Conservation (phyloP, 176 grass and related monocot genomes). For the Tillandsia leiboldiana region DNA sequence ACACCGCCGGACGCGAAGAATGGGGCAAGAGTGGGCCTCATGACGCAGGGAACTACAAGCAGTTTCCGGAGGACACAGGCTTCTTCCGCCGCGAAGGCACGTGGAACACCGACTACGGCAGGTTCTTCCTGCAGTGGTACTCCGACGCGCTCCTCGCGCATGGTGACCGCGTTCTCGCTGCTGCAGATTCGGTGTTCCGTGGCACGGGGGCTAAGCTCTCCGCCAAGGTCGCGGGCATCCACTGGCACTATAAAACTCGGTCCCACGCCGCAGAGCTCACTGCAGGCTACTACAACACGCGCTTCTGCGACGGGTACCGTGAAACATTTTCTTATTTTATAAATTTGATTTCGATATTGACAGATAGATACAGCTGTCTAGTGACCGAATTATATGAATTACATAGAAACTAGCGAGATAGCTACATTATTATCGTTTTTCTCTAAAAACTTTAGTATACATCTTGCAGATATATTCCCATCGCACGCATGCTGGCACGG, state of each 20-base stretch:
- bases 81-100: conserved; percentile 91
- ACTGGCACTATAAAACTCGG: conserved; percentile 86
- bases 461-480: conserved; percentile 6
- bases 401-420: too few relatives aligned
- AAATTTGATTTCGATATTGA: too few relatives aligned
- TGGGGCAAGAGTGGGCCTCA: conserved; percentile 74
- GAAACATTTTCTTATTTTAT: too few relatives aligned
- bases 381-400: too few relatives aligned
- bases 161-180: conserved; percentile 60
- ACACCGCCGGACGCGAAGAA: conserved; percentile 38
- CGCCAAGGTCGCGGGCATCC: conserved; percentile 89
- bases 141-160: conserved; percentile 78
- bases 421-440: too few relatives aligned
- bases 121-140: conserved; percentile 86
- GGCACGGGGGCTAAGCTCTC: conserved; percentile 60
- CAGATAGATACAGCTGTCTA: too few relatives aligned
- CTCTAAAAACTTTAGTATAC: too few relatives aligned
- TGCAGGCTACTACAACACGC: conserved; percentile 93
- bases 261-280: conserved; percentile 94
- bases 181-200: conserved; percentile 64
- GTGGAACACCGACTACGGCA: conserved; percentile 86
- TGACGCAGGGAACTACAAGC: conserved; percentile 91
- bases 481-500: conserved; percentile 54
- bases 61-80: conserved; percentile 86
- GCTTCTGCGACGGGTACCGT: conserved; percentile 50